Base-by-base conservation (phyloP, 2,329 filamentous ascomycete genomes). In the Fusarium nanum region DNA sequence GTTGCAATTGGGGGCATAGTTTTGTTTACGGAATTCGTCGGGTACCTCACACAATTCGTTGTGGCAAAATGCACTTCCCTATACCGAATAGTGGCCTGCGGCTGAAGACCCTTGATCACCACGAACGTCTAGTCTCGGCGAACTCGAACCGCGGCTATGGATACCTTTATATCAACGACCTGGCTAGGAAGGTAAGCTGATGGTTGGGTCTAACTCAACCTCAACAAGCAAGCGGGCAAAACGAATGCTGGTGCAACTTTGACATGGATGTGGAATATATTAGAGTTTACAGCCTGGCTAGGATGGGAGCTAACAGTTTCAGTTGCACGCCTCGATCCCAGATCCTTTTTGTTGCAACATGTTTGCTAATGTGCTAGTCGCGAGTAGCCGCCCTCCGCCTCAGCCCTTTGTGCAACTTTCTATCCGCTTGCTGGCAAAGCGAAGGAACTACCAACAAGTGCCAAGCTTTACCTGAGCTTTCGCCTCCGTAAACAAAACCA, bases 1-100 rank as follows among this genome's bases (percentile, higher is more conserved):
- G 16, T 20, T 37, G 32, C 37, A 20, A 44, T 41, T 32, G 46
- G 44, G 11, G n/a, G 20, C 18, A 45, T 50, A 34, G 32, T 41
- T 41, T n/a, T 42, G 32, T 22, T 22, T 41, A 48, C 40, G 41
- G 45, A 45, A 53, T 60, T 50, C 55, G 34, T 47, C 40, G 16
- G 28, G 32, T 37, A 34, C 37, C 48, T 28, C 28, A 22, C 44
- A 22, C 44, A 47, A 45, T 48, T 40, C 30, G 16, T 22, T 28
- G 68, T 71, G 68, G 64, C 64, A 65, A 71, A 65, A 42, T 22
- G 34, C 34, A 22, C 40, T 55, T 55, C 46, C 54, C 48, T 14
- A 54, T 68, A 28, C 44, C 32, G 50, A 54, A 45, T 50, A 60
- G 63, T 46, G 32, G 42, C 37, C 60, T 56, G 54, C 57, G 44